A percentile compares a stretch with the other conserved stretches of the same genome.
phyloP scores from a whole-genome alignment of 345 rosid genomes.

The Firmiana major region DNA sequence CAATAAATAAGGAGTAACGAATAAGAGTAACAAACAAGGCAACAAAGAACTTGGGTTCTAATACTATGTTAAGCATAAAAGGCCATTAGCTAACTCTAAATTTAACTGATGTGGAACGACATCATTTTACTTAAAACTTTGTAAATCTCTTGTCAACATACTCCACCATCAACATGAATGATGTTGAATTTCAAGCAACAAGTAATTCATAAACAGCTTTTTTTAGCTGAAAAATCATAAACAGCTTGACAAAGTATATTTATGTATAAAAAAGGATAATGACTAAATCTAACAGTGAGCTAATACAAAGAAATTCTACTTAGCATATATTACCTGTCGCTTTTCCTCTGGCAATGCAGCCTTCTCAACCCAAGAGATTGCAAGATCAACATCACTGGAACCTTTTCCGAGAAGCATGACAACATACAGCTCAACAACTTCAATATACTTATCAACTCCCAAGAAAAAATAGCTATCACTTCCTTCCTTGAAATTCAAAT shows the following conservation, averaged over 20 bases:
- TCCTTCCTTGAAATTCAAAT: slow-evolving; percentile 24
- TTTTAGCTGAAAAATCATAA: neutral
- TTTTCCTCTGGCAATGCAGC: slow-evolving; percentile 73
- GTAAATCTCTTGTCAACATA: neutral
- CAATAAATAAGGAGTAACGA: neutral
- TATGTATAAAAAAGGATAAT: neutral
- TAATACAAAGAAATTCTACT: neutral
- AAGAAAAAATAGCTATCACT: slow-evolving; percentile 29
- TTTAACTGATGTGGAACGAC: neutral
- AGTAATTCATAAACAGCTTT: no score
- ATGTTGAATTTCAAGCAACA: neutral
- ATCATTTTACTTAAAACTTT: neutral
- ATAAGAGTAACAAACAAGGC: neutral
- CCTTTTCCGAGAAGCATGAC: slow-evolving; percentile 54
- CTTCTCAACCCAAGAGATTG: slow-evolving; percentile 80
- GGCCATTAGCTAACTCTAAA: neutral
- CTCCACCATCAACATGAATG: neutral
- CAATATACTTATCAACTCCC: slow-evolving; percentile 50
- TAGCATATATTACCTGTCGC: slow-evolving; percentile 49
- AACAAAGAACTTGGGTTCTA: neutral
- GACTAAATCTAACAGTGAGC: neutral
- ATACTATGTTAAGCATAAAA: neutral
- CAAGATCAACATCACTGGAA: slow-evolving; percentile 47
- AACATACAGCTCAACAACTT: slow-evolving; percentile 65
- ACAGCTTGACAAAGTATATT: neutral